Conservation (phyloP, 768 basidiomycete genomes). For the Hygrophorus russula region DNA sequence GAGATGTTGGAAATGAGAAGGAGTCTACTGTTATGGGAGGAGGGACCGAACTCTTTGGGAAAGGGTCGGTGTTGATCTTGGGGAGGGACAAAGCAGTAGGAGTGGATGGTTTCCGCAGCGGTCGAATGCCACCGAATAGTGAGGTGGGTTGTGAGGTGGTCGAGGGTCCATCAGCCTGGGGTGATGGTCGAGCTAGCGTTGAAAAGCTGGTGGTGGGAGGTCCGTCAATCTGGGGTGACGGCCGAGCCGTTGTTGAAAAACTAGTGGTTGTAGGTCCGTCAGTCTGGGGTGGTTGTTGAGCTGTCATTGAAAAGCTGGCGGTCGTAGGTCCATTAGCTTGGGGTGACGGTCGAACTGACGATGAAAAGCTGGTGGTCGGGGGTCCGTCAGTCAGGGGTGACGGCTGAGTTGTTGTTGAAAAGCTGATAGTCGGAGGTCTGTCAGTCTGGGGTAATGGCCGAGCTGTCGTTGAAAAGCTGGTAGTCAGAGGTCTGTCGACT, state of each 20-base stretch:
- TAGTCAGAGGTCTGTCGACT: neutral
- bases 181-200: neutral
- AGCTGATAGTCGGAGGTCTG: slow-evolving; percentile 1
- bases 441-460: slow-evolving; percentile 2
- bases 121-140: neutral
- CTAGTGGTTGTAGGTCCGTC: neutral
- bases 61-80: slow-evolving; percentile 22
- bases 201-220: slow-evolving; percentile 3
- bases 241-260: neutral
- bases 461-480: slow-evolving; percentile 9
- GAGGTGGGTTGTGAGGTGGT: slow-evolving; percentile 10
- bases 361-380: slow-evolving; percentile 1
- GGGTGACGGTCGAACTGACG: neutral
- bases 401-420: slow-evolving; percentile 11
- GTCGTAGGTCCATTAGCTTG: neutral
- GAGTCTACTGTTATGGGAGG: neutral
- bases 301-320: slow-evolving; percentile 5
- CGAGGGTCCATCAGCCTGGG: neutral
- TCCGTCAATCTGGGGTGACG: neutral
- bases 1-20: slow-evolving; percentile 14
- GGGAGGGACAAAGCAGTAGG: slow-evolving; percentile 18
- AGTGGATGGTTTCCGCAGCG: neutral
- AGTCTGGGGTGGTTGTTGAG: too few relatives aligned
- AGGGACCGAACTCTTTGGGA: neutral
- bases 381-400: neutral